These are phyloP conservation scores for Fonsecaea pugnacius DNA, from an alignment of 2,329 filamentous ascomycete genomes.

Conservation along the genomic window DNA sequence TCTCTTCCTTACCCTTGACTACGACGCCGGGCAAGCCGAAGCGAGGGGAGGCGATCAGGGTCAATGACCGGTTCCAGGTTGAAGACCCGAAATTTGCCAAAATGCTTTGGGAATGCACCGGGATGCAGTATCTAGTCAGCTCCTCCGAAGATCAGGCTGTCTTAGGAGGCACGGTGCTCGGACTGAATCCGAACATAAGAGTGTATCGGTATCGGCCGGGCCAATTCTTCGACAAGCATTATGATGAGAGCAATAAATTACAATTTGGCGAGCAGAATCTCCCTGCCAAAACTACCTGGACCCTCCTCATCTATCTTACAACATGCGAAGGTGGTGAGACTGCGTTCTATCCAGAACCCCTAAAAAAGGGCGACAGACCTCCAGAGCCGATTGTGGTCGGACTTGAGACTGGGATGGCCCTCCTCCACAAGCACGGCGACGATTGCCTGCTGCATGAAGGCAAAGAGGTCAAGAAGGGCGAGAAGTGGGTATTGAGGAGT, in stretches of 20 bases:
- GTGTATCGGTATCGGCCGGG: conserved; percentile 84
- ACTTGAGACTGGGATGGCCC: conserved; percentile 80
- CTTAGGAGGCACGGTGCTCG: conserved; percentile 83
- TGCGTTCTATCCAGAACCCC: conserved; percentile 77
- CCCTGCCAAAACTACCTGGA: conserved; percentile 81
- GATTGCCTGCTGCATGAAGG: conserved; percentile 91
- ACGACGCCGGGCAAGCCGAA: conserved; percentile 81
- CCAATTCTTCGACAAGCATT: conserved; percentile 92
- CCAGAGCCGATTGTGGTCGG: conserved; percentile 67
- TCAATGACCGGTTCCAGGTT: conserved; percentile 88
- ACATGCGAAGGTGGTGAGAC: conserved; percentile 86
- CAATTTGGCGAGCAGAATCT: conserved; percentile 56
- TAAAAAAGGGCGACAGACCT: conserved; percentile 50
- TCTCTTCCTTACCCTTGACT: conserved; percentile 69
- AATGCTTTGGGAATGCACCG: conserved; percentile 76
- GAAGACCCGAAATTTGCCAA: conserved; percentile 75
- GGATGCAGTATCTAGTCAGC: conserved; percentile 65
- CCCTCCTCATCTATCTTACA: conserved; percentile 83
- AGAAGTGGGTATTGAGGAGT: conserved; percentile 89
- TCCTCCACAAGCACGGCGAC: conserved; percentile 86
- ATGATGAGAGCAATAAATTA: conserved; percentile 83
- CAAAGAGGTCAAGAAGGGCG: conserved; percentile 73
- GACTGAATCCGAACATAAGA: conserved; percentile 84
- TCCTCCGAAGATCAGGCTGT: conserved; percentile 43
- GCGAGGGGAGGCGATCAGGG: conserved; percentile 76